Evolutionary conservation across 371 early-diverging fungal species (phyloP), one percentile per base, ranked within the genome.

Genomic region (Nematocida ausubeli): DNA sequence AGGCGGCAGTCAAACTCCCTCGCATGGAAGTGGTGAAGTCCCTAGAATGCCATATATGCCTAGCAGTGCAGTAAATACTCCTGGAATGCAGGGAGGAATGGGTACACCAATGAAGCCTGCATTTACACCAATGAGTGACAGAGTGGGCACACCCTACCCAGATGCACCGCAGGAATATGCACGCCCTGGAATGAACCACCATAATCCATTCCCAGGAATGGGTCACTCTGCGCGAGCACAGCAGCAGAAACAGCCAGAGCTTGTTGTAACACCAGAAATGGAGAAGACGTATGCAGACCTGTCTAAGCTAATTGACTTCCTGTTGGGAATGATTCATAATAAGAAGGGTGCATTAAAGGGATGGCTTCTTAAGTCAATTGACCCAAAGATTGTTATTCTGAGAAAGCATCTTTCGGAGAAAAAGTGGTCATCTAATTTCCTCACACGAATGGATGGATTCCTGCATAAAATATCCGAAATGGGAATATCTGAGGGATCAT

Each of bases 281-380:
- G 66, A 51, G 24, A 35, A 37, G 19, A 44, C 44, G 4, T 75
- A 75, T 47, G 26, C 4, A 22, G 28, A 52, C 12, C 19, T 66
- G 1, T 70, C 34, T 12, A 57, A 30, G 39, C 24, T 75, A 51
- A 34, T 75, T 37, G 52, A 49, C 14, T 24, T 19, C 9, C 78
- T 75, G 26, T 16, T 35, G 4, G 39, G 54, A 9, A 64, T 75
- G 19, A 64, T 75, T 5, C 16, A 75, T 49, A 54, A 65, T 28
- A 75, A 75, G 35, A 52, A 75, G 30, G 68, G 78, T 2, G 80
- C 78, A 22, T 37, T 75, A 26, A 75, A 75, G 56, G 44, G 28
- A 16, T 75, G 78, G 78, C 68, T 75, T 37, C 55, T 75, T 9
- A 75, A 75, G 42, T 72, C 78, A n/a, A 75, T 75, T 42, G 37